phyloP scores from a whole-genome alignment of 345 rosid genomes.

The Acer saccharum region DNA sequence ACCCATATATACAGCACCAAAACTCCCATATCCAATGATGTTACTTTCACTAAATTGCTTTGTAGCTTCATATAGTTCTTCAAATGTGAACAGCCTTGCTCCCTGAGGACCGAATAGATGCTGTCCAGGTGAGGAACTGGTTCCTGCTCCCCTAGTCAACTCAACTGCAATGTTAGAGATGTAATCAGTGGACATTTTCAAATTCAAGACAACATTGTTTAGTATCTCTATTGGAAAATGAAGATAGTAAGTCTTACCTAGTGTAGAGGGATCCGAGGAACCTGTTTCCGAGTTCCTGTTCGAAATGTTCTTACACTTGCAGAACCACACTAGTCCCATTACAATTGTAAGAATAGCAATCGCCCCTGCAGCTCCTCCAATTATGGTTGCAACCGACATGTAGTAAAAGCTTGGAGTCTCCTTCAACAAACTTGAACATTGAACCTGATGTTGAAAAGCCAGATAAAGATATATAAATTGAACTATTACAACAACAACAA shows the following conservation, averaged over 20 bases:
- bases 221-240: neutral
- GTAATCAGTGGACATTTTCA: conserved; percentile 7
- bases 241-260: conserved; percentile 27
- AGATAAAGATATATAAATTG: conserved; percentile 5
- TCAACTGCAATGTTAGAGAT: conserved; percentile 30
- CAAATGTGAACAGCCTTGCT: conserved; percentile 45
- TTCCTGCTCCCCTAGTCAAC: conserved; percentile 43
- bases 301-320: conserved; percentile 31
- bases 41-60: conserved; percentile 46
- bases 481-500: neutral
- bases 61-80: conserved; percentile 64
- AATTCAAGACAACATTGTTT: neutral
- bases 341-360: conserved; percentile 34
- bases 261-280: conserved; percentile 63
- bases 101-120: conserved; percentile 31
- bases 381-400: conserved; percentile 45
- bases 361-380: conserved; percentile 49
- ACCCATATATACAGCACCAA: conserved; percentile 56
- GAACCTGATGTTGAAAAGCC: conserved; percentile 33
- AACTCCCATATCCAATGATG: conserved; percentile 60
- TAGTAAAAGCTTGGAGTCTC: neutral
- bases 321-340: conserved; percentile 41
- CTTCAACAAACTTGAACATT: conserved; percentile 35
- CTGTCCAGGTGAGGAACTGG: conserved; percentile 37
- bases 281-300: conserved; percentile 54